Evolutionary conservation across 768 basidiomycete species (phyloP).

Genomic region (Kwoniella botswanensis): DNA sequence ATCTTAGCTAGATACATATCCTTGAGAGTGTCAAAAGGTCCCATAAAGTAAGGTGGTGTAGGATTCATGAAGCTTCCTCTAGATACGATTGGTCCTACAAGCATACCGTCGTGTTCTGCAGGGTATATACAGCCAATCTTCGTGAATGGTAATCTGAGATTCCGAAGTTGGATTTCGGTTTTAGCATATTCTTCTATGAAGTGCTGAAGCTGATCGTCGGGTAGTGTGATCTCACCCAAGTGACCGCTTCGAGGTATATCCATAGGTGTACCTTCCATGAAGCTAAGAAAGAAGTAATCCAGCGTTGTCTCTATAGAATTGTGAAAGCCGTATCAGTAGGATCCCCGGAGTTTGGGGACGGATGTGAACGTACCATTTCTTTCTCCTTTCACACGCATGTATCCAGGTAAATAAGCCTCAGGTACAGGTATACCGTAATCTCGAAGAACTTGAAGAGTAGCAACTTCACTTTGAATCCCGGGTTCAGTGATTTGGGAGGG

Average conservation of each 20-base stretch:
- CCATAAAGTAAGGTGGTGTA: constrained; percentile 22
- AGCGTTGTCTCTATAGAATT: not conserved
- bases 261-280: constrained; percentile 3
- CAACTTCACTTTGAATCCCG: constrained; percentile 20
- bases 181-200: constrained; percentile 15
- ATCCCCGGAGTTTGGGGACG: too few relatives aligned
- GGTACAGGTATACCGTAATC: constrained; percentile 10
- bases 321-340: not conserved
- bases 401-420: constrained; percentile 5
- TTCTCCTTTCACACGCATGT: not conserved
- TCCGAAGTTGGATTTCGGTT: constrained; percentile 1
- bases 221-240: not conserved
- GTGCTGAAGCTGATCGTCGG: not conserved
- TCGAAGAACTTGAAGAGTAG: constrained; percentile 19
- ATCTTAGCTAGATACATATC: constrained; percentile 22
- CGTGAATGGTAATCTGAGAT: not conserved
- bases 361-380: not conserved
- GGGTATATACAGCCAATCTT: constrained; percentile 15
- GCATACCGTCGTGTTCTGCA: not conserved
- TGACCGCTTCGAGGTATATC: not conserved
- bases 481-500: not conserved
- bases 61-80: constrained; percentile 1
- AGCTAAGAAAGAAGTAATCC: constrained; percentile 19
- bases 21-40: constrained; percentile 22
- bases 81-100: constrained; percentile 13